Evolutionary conservation across 208 protist species (phyloP), one percentile per base, ranked within the genome.

Genomic region (Vickermania ingenoplastis): DNA sequence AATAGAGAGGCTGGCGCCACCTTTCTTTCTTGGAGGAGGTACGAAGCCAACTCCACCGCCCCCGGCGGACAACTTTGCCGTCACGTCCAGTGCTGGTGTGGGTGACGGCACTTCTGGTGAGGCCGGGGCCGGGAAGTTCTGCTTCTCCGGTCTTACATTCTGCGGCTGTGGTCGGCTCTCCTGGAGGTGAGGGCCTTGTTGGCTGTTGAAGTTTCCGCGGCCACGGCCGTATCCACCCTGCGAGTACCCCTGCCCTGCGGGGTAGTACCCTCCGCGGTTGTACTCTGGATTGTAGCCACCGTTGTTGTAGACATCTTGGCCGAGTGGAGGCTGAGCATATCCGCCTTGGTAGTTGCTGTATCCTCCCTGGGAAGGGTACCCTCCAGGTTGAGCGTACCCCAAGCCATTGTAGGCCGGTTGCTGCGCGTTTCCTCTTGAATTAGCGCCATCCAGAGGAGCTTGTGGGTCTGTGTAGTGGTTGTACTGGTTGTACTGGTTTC

Each of bases 221-320:
- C 49, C 31, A 49, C 53, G 53, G 5, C 61, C 65, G 14, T 22
- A 21, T 31, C 1, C 24, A 13, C 21, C 49, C 2, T 57, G 1
- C 56, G 57, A 69, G 2, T 60, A 59, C 7, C 59, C 57, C 21
- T 41, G 54, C 17, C 71, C 63, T 23, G 53, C 65, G 11, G 36
- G 60, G 54, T 85, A 78, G 57, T 73, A 74, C 41, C 57, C 62
- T n/a, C 68, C 72, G 4, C n/a, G n/a, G n/a, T n/a, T n/a, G n/a
- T 57, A 45, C 25, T 64, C 45, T 56, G 59, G 67, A 49, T 78
- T 62, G 59, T 79, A 73, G 13, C 69, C 72, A 30, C 61, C 63
- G 24, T 73, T 59, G 25, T 67, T 50, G 7, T 27, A 22, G 41
- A 17, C 21, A 14, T 41, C 55, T 50, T 49, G 13, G 24, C 49